Evolutionary conservation across 2,329 filamentous ascomycete species (phyloP).

Genomic region (Exserohilum rostratum): DNA sequence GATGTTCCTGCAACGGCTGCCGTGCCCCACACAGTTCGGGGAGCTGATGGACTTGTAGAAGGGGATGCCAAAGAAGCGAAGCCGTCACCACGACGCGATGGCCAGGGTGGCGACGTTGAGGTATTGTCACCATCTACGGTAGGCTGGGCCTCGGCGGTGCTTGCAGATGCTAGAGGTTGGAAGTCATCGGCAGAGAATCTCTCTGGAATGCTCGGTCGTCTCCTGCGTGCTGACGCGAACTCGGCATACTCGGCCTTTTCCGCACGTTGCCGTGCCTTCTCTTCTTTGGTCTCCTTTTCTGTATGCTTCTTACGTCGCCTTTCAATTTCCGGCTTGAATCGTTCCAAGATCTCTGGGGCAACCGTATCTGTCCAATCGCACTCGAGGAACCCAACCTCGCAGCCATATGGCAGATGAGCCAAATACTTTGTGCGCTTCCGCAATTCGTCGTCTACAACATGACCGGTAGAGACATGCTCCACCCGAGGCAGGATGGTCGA

Average conservation of each 20-base stretch:
- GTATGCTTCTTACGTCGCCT: slow-evolving; percentile 75
- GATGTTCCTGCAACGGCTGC: slow-evolving; percentile 65
- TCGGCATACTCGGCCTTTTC: slow-evolving; percentile 78
- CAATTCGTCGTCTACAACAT: slow-evolving; percentile 83
- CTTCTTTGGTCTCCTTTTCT: slow-evolving; percentile 85
- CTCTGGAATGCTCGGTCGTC: slow-evolving; percentile 61
- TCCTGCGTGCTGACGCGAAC: slow-evolving; percentile 69
- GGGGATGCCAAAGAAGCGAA: slow-evolving; percentile 76
- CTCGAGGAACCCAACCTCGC: slow-evolving; percentile 87
- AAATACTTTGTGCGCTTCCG: slow-evolving; percentile 87
- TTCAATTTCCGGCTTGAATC: slow-evolving; percentile 78
- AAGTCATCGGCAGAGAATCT: slow-evolving; percentile 60
- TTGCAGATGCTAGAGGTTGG: slow-evolving; percentile 42
- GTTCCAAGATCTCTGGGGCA: slow-evolving; percentile 72
- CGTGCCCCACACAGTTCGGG: slow-evolving; percentile 93
- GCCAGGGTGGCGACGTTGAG: slow-evolving; percentile 56
- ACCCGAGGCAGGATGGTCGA: slow-evolving; percentile 85
- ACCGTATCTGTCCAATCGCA: slow-evolving; percentile 96
- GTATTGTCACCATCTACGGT: slow-evolving; percentile 41
- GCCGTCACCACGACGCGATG: slow-evolving; percentile 59
- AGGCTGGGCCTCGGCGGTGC: slow-evolving; percentile 30
- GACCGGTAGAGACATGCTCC: slow-evolving; percentile 86
- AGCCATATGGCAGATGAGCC: slow-evolving; percentile 85
- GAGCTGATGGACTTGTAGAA: slow-evolving; percentile 78
- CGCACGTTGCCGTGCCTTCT: slow-evolving; percentile 81